These are phyloP conservation scores for Candida nanaspora DNA, from an alignment of 805 yeast species.

Conservation along the genomic window DNA sequence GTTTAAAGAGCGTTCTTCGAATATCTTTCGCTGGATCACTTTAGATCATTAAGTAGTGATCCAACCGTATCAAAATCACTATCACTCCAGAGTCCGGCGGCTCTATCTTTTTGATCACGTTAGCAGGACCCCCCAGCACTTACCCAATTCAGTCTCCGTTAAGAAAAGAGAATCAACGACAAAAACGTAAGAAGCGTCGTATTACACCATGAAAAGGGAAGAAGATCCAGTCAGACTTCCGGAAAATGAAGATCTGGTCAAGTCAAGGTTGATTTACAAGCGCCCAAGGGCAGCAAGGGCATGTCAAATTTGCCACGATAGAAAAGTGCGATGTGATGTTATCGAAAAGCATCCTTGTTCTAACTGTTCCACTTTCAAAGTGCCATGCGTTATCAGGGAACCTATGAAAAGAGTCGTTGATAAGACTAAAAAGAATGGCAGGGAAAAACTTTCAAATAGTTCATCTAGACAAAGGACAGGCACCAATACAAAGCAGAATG, in stretches of 20 bases:
- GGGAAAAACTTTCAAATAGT: not conserved
- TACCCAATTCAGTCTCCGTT: no score
- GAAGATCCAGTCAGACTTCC: no score
- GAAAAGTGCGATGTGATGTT: slow-evolving; percentile 79
- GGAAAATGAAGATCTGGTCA: not conserved
- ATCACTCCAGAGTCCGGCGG: no score
- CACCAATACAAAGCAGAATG: not conserved
- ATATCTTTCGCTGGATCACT: no score
- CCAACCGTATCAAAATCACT: no score
- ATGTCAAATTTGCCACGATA: slow-evolving; percentile 68
- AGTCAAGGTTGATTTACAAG: slow-evolving; percentile 15
- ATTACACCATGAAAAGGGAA: no score
- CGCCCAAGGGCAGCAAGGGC: slow-evolving; percentile 64
- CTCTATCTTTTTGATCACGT: no score
- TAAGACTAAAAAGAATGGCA: not conserved
- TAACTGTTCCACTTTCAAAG: slow-evolving; percentile 64
- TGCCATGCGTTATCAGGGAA: slow-evolving; percentile 60
- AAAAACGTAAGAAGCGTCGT: no score
- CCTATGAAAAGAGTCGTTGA: slow-evolving; percentile 8
- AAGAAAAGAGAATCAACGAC: no score
- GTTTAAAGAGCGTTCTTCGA: no score
- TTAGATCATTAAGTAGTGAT: no score
- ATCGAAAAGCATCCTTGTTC: slow-evolving; percentile 53
- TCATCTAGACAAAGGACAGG: not conserved
- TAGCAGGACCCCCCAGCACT: no score